Percentiles rank a stretch among this genome's conserved stretches.
Conservation (phyloP, 108 stramenopile species). For the Fistulifera pelliculosa region DNA sequence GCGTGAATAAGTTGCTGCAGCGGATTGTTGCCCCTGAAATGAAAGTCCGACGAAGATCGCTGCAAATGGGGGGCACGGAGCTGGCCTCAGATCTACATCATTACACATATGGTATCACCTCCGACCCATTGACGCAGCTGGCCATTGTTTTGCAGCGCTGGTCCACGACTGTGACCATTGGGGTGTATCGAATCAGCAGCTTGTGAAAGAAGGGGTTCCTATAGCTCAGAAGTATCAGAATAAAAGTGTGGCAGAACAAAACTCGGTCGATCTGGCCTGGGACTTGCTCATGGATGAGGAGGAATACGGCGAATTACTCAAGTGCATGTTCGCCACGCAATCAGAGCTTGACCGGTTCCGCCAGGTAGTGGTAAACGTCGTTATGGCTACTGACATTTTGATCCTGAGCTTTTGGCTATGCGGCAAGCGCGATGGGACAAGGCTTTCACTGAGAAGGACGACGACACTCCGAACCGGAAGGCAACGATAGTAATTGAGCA, state of each 20-base stretch:
- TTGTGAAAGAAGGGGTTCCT: conserved; percentile 18
- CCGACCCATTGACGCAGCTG: conserved; percentile 45
- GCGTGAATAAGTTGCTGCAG: conserved; percentile 23
- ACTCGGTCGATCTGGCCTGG: conserved; percentile 13
- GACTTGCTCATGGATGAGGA: conserved; percentile 7
- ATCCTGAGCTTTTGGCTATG: conserved; percentile 6
- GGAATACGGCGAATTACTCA: conserved; percentile 3
- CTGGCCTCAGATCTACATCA: conserved; percentile 17
- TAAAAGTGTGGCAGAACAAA: conserved; percentile 14
- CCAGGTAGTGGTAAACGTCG: conserved; percentile 10
- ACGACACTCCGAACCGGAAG: conserved; percentile 1
- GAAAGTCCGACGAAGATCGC: neutral
- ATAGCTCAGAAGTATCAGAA: conserved; percentile 29
- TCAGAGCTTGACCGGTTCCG: conserved; percentile 10
- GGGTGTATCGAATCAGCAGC: conserved; percentile 29
- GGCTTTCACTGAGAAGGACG: conserved; percentile 2
- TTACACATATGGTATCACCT: conserved; percentile 47
- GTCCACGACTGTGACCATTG: conserved; percentile 56
- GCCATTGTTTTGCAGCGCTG: conserved; percentile 52
- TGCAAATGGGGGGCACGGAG: neutral
- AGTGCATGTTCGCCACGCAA: conserved; percentile 5
- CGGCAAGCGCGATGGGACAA: conserved; percentile 10
- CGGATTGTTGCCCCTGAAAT: conserved; percentile 4
- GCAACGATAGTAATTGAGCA: conserved; percentile 13
- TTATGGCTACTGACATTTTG: conserved; percentile 12